Percentiles rank a stretch among this genome's conserved stretches.
Evolutionary conservation across 1,139 yeast genomes (phyloP).

Genomic region (Hemisphaericaspora xylofermentans): DNA sequence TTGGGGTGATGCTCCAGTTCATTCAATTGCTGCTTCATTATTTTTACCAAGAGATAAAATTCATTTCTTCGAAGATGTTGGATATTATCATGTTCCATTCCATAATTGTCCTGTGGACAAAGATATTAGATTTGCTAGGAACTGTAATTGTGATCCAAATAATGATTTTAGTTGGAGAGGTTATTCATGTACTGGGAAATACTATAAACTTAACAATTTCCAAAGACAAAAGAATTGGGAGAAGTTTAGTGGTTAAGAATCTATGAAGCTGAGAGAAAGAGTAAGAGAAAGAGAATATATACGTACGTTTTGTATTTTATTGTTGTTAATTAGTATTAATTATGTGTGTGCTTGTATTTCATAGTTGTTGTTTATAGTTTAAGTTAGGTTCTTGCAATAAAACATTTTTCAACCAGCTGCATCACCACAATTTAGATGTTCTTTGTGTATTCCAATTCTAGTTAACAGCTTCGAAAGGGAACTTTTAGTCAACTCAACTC

Average conservation of each 20-base stretch:
- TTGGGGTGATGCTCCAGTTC: slow-evolving; percentile 97
- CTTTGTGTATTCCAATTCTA: no score
- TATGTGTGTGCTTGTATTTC: no score
- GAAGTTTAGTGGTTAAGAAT: slow-evolving; percentile 36
- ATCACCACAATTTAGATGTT: no score
- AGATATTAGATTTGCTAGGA: slow-evolving; percentile 41
- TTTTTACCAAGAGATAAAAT: slow-evolving; percentile 63
- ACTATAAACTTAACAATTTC: slow-evolving; percentile 59
- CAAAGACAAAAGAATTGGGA: slow-evolving; percentile 80
- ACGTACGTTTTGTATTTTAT: no score
- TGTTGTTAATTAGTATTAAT: no score
- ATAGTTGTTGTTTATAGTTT: no score
- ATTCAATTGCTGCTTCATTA: slow-evolving; percentile 77
- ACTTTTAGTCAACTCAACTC: no score
- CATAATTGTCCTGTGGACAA: slow-evolving; percentile 56
- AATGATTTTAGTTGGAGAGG: slow-evolving; percentile 85
- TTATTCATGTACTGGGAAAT: slow-evolving; percentile 80
- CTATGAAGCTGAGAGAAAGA: no score
- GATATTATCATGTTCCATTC: slow-evolving; percentile 73
- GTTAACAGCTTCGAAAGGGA: no score
- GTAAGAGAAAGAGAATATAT: no score
- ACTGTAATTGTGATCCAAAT: slow-evolving; percentile 59
- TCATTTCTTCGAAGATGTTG: slow-evolving; percentile 80
- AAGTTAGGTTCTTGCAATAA: no score
- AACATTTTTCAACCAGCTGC: no score